Evolutionary conservation across 169 alveolate species (phyloP).

Genomic region (Cryptosporidium bovis): DNA sequence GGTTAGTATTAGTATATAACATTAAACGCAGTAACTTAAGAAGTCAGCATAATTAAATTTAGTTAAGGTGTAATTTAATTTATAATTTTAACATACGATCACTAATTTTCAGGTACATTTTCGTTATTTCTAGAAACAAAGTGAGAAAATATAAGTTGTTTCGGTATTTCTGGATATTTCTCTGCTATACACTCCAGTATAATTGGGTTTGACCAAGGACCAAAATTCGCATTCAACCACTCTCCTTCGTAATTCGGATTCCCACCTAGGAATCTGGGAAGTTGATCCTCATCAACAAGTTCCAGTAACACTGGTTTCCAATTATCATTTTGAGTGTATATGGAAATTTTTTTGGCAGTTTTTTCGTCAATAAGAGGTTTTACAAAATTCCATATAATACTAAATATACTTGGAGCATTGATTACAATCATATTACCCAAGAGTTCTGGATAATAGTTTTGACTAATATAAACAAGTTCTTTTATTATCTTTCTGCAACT

Average conservation of each 20-base stretch:
- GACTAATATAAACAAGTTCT: constrained; percentile 85
- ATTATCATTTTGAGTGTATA: constrained; percentile 82
- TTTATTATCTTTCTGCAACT: constrained; percentile 77
- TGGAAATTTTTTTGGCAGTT: constrained; percentile 89
- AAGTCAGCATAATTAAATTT: neutral
- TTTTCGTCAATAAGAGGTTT: constrained; percentile 90
- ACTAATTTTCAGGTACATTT: constrained; percentile 31
- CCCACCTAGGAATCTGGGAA: constrained; percentile 82
- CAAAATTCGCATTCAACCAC: constrained; percentile 62
- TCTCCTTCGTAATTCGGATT: constrained; percentile 68
- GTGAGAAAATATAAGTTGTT: constrained; percentile 43
- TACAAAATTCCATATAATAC: constrained; percentile 89
- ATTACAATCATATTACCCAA: constrained; percentile 89
- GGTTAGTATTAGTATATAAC: neutral
- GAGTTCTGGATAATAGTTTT: constrained; percentile 92
- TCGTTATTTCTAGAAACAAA: constrained; percentile 5
- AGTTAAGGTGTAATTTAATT: neutral
- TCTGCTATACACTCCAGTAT: constrained; percentile 53
- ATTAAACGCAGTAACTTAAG: neutral
- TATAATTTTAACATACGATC: neutral
- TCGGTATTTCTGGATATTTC: constrained; percentile 65
- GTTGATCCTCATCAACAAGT: constrained; percentile 80
- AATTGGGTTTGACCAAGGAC: constrained; percentile 57
- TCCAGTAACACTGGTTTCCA: constrained; percentile 75
- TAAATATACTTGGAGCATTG: constrained; percentile 90